Evolutionary conservation across 306 rosid genomes (phyloP).

Genomic region (Castanea sativa): DNA sequence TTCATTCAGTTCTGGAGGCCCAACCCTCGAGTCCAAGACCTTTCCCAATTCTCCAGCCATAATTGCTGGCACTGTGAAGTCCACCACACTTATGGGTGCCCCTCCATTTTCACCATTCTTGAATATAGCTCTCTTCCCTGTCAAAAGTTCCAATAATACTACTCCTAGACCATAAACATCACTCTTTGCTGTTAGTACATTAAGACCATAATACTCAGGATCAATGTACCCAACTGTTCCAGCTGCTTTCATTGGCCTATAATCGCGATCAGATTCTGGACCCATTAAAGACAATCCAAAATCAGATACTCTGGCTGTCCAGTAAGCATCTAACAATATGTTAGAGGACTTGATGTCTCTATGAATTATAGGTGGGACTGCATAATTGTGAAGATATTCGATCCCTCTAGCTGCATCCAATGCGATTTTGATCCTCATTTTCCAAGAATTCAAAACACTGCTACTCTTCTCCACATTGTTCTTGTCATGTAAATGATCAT

Average conservation of each 20-base stretch:
- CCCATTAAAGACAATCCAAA: conserved; percentile 83
- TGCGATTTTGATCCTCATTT: conserved; percentile 80
- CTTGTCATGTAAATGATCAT: conserved; percentile 70
- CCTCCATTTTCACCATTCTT: conserved; percentile 55
- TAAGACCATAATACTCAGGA: conserved; percentile 92
- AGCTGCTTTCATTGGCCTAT: conserved; percentile 59
- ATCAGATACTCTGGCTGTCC: conserved; percentile 89
- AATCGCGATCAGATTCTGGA: conserved; percentile 52
- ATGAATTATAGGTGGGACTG: conserved; percentile 93
- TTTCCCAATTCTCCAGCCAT: conserved; percentile 63
- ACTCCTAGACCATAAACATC: conserved; percentile 93
- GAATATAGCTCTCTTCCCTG: conserved; percentile 90
- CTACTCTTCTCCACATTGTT: conserved; percentile 56
- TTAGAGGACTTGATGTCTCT: conserved; percentile 89
- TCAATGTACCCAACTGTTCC: conserved; percentile 94
- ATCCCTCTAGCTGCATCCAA: conserved; percentile 90
- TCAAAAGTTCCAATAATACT: conserved; percentile 78
- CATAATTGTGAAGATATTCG: conserved; percentile 87
- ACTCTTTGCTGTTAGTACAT: conserved; percentile 80
- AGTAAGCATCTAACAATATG: conserved; percentile 64
- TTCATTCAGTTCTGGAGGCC: conserved; percentile 56
- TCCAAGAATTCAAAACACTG: conserved; percentile 72
- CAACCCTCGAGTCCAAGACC: conserved; percentile 71
- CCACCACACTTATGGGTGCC: conserved; percentile 62
- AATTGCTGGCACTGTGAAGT: conserved; percentile 74